Evolutionary conservation across 345 rosid genomes (phyloP), one percentile per base, ranked within the genome.

Genomic region (Citrus sp.): DNA sequence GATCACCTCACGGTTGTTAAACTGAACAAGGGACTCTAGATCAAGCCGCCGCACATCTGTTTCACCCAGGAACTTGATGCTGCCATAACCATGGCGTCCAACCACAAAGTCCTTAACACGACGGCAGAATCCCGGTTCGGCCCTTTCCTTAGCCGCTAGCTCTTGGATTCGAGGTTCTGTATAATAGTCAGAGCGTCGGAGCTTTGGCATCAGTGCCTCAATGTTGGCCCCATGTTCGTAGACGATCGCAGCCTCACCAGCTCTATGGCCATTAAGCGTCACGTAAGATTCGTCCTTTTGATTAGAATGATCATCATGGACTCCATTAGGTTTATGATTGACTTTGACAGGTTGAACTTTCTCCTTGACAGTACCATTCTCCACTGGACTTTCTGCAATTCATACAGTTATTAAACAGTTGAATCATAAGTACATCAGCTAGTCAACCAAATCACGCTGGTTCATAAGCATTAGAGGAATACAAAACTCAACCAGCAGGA

Each of bases 161-260:
- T 92, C 98, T 83, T 90, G 98, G 84, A 92, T 88, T 34, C 92
- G 88, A 38, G 99, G 99, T 81, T 94, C 98, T 27, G 98, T 94
- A 87, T 85, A 96, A 81, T 92, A 96, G 74, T 96, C 98, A 25
- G 90, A 83, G 64, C 89, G 83, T 4, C 92, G 84, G 61, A 96
- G 90, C 85, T 94, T 96, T 38, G 99, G 99, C 98, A 96, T 87
- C 66, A 89, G 77, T n/a, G 99, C 92, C 86, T 94, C 92, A 40
- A 96, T 90, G 70, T 91, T 97, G 64, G 94, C 89, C 73, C 93
- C 95, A 70, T 92, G 93, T 88, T 90, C 97, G 73, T 91, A 91
- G 8, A 80, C 94, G 37, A 91, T 91, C 5, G 97, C 94, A 65
- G 93, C 95, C 84, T 92, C 93, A 70, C 92, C 97, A 64, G 95